Conservation (phyloP, 164 flowering plant species). For the Aristolochia contorta region DNA sequence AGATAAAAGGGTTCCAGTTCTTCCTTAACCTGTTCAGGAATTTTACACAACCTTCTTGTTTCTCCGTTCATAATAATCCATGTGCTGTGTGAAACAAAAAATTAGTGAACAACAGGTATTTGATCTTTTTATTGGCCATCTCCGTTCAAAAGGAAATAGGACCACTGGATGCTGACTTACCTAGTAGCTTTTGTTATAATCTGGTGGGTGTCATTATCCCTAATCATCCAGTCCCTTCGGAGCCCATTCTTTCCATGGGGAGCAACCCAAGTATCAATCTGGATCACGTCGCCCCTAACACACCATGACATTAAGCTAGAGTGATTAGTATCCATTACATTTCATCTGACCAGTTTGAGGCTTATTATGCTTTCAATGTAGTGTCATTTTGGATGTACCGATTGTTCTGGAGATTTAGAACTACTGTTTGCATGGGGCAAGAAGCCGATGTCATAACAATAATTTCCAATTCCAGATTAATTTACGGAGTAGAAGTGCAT, state of each 20-base stretch:
- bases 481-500: too few species aligned
- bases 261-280: slow-evolving; percentile 84
- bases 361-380: too few species aligned
- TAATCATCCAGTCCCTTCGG: slow-evolving; percentile 76
- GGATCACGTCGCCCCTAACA: slow-evolving; percentile 74
- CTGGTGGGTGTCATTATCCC: slow-evolving; percentile 43
- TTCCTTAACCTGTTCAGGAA: slow-evolving; percentile 12
- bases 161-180: slow-evolving; percentile 16
- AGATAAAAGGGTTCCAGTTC: slow-evolving; percentile 10
- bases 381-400: too few species aligned
- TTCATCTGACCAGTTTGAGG: too few species aligned
- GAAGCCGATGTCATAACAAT: too few species aligned
- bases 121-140: not conserved
- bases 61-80: slow-evolving; percentile 11
- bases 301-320: not conserved
- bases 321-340: too few species aligned
- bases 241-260: slow-evolving; percentile 77
- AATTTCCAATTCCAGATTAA: too few species aligned
- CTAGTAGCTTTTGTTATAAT: slow-evolving; percentile 77
- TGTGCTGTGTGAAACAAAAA: slow-evolving; percentile 2
- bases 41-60: slow-evolving; percentile 11
- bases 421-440: too few species aligned
- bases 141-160: too few species aligned
- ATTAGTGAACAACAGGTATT: not conserved
- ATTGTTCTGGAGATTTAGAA: too few species aligned